These are phyloP conservation scores for Blastocystis sp. DNA, from an alignment of 352 stramenopile species.

Conservation along the genomic window DNA sequence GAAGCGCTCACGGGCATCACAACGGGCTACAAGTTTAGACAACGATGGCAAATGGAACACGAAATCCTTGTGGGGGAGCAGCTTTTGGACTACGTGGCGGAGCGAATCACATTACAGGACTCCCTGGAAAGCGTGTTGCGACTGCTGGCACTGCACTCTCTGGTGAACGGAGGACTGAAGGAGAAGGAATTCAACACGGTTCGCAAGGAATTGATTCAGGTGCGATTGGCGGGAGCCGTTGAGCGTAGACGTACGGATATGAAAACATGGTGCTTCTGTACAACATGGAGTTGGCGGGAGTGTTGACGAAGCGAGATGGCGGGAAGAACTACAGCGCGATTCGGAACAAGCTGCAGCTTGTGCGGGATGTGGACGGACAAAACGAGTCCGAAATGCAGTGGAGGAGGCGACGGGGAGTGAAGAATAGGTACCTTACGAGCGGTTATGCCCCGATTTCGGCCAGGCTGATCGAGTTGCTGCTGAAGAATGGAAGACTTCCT, in stretches of 20 bases:
- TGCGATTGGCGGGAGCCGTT: not conserved
- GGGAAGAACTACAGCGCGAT: slow-evolving; percentile 16
- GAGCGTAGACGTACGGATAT: slow-evolving; percentile 40
- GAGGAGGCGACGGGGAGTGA: not conserved
- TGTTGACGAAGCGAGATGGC: slow-evolving; percentile 1
- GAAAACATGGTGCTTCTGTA: slow-evolving; percentile 19
- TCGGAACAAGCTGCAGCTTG: slow-evolving; percentile 41
- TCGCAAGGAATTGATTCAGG: slow-evolving; percentile 50
- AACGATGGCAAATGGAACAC: slow-evolving; percentile 63
- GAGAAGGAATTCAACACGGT: slow-evolving; percentile 31
- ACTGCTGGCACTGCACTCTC: slow-evolving; percentile 7
- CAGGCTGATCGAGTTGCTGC: slow-evolving; percentile 7
- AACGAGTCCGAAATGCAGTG: slow-evolving; percentile 34
- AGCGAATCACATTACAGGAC: slow-evolving; percentile 61
- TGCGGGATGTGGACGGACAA: slow-evolving; percentile 29
- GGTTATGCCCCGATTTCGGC: slow-evolving; percentile 34
- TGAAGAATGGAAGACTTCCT: not conserved
- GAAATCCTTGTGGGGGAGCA: slow-evolving; percentile 24
- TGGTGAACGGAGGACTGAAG: slow-evolving; percentile 41
- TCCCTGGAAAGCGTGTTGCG: not conserved
- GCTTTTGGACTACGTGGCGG: slow-evolving; percentile 38
- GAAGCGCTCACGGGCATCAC: slow-evolving; percentile 13
- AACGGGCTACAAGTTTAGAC: slow-evolving; percentile 29
- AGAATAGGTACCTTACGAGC: slow-evolving; percentile 5
- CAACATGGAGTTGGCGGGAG: not conserved